These are phyloP conservation scores for Colletotrichum sp. DNA, from an alignment of 2,329 filamentous ascomycete species.

Conservation along the genomic window DNA sequence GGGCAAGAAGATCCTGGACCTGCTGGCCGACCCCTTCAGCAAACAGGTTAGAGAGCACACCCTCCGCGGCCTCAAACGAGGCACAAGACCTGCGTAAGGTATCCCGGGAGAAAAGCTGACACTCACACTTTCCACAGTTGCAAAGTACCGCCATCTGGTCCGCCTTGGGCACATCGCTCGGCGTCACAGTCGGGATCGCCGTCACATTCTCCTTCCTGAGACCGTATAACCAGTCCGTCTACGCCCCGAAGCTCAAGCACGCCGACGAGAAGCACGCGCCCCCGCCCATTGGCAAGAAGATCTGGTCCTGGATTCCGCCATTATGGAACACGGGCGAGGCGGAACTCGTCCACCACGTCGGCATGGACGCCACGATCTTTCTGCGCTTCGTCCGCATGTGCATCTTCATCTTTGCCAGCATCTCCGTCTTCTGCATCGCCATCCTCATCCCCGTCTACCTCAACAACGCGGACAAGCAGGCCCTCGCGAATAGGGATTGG, in stretches of 20 bases:
- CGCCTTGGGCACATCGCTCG: constrained; percentile 80
- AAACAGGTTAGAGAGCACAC: constrained; percentile 39
- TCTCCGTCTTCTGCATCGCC: constrained; percentile 74
- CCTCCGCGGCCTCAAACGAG: too few species aligned
- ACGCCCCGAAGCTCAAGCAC: constrained; percentile 92
- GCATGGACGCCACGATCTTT: constrained; percentile 90
- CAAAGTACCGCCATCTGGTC: constrained; percentile 71
- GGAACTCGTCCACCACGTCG: constrained; percentile 79
- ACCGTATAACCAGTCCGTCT: constrained; percentile 89
- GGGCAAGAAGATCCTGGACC: constrained; percentile 48
- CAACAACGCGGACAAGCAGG: constrained; percentile 44
- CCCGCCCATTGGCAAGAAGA: constrained; percentile 82
- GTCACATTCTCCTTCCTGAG: constrained; percentile 86
- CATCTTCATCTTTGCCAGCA: constrained; percentile 81
- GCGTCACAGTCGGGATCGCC: constrained; percentile 74
- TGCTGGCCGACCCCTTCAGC: constrained; percentile 56
- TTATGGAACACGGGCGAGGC: constrained; percentile 79
- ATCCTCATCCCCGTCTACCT: constrained; percentile 85
- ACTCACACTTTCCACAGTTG: constrained; percentile 34
- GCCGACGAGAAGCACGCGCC: constrained; percentile 89
- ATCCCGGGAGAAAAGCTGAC: background rate
- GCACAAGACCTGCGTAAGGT: background rate
- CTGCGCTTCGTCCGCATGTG: constrained; percentile 89
- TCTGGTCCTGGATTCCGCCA: constrained; percentile 86
- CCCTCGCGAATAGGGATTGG: constrained; percentile 42